phyloP scores from a whole-genome alignment of 2,329 filamentous ascomycete genomes.

The Kalaharituber pfeilii region DNA sequence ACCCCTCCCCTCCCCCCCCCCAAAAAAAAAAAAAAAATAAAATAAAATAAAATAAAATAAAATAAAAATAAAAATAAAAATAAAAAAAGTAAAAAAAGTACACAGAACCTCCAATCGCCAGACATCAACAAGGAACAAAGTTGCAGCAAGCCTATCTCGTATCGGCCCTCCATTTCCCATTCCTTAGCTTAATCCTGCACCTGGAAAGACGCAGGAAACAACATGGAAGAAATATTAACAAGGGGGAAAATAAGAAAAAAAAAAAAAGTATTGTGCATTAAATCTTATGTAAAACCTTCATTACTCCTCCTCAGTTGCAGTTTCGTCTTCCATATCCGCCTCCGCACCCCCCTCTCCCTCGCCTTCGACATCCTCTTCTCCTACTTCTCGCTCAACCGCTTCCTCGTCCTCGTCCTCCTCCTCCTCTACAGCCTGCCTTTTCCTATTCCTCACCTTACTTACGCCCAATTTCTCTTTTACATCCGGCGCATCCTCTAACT shows the following conservation, averaged over 20 bases:
- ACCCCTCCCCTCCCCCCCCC: not conserved
- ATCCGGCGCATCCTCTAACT: not conserved
- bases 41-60: not conserved
- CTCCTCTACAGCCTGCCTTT: slow-evolving; percentile 7
- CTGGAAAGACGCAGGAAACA: not conserved
- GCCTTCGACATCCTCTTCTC: slow-evolving; percentile 4
- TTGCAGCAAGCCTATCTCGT: too few species aligned
- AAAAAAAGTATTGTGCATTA: too few species aligned
- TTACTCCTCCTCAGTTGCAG: not conserved
- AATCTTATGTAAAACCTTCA: too few species aligned
- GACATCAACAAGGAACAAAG: too few species aligned
- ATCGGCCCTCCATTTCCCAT: too few species aligned
- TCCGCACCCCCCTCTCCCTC: slow-evolving; percentile 4
- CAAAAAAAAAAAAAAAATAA: slow-evolving; percentile 4
- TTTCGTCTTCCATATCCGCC: slow-evolving; percentile 2
- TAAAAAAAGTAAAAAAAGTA: not conserved
- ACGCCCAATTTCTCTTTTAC: not conserved
- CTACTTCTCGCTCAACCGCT: slow-evolving; percentile 8
- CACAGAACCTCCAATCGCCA: too few species aligned
- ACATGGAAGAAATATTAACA: not conserved
- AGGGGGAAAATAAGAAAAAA: too few species aligned
- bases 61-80: not conserved
- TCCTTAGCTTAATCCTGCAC: too few species aligned
- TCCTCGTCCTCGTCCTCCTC: slow-evolving; percentile 7
- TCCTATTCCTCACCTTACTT: slow-evolving; percentile 1